Conservation (phyloP, 208 protist genomes). For the Endotrypanum monterogeii region DNA sequence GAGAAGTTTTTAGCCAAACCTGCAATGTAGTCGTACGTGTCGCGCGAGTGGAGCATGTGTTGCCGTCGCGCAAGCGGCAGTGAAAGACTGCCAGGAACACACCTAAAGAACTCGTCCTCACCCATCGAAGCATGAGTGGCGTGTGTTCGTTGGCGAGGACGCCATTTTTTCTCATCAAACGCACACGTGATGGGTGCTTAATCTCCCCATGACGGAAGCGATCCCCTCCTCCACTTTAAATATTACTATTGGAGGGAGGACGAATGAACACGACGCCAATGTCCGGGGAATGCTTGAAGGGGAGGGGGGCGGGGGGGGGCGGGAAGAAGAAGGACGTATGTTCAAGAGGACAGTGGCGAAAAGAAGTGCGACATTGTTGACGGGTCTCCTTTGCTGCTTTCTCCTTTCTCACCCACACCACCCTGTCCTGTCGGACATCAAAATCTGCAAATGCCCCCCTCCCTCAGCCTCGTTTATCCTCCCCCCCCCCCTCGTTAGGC, state of each 20-base stretch:
- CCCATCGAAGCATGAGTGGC: neutral
- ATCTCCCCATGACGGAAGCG: too few species aligned
- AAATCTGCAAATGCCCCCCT: neutral
- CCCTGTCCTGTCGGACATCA: neutral
- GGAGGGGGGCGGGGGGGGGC: neutral
- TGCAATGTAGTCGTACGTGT: slow-evolving; percentile 29
- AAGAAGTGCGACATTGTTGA: neutral
- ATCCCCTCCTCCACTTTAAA: too few species aligned
- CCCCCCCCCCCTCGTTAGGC: neutral
- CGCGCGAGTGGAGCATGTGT: slow-evolving; percentile 27
- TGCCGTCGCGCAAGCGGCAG: slow-evolving; percentile 12
- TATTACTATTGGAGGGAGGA: neutral
- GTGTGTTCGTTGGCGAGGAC: neutral
- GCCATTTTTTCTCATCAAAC: too few species aligned
- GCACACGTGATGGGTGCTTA: too few species aligned
- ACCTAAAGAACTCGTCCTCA: neutral
- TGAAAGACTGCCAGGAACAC: neutral
- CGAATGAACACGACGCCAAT: neutral
- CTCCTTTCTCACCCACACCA: neutral
- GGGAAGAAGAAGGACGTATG: neutral
- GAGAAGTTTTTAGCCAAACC: slow-evolving; percentile 3
- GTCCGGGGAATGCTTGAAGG: neutral
- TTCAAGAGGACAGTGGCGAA: neutral
- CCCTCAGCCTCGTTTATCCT: too few species aligned
- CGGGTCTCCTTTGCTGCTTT: neutral